These are phyloP conservation scores for Cystoisospora suis DNA, from an alignment of 169 alveolate species.

Conservation along the genomic window DNA sequence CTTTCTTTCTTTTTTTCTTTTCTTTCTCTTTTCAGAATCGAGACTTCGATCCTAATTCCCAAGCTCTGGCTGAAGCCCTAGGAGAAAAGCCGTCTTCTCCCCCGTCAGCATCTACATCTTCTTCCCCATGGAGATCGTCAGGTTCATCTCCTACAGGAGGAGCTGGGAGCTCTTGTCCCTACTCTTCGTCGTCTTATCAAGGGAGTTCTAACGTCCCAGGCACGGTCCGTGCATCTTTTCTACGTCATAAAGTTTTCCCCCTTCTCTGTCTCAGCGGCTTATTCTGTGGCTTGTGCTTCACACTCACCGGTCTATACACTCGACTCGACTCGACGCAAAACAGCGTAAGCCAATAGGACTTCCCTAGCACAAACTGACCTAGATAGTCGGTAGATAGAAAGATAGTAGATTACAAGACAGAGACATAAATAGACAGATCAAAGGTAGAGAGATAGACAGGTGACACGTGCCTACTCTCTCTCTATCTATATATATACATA, in stretches of 20 bases:
- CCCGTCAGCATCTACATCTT: background rate
- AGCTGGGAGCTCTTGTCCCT: background rate
- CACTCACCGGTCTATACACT: background rate
- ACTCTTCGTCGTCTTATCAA: background rate
- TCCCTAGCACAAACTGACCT: no score
- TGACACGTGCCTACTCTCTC: no score
- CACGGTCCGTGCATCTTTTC: background rate
- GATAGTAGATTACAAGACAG: no score
- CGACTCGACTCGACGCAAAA: no score
- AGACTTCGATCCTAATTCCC: conserved; percentile 5
- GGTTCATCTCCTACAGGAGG: no score
- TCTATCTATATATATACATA: no score
- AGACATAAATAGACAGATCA: no score
- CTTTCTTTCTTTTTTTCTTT: background rate
- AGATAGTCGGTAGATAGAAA: no score
- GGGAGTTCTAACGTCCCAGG: background rate
- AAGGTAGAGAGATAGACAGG: no score
- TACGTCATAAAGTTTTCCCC: background rate
- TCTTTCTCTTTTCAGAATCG: background rate
- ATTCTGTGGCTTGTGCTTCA: background rate
- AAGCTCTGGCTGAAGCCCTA: conserved; percentile 8
- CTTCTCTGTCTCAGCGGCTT: background rate
- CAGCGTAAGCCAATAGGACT: no score
- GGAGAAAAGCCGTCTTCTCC: background rate
- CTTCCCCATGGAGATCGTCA: no score